Conservation (phyloP, 768 basidiomycete species). For the Collybiopsis confluens region DNA sequence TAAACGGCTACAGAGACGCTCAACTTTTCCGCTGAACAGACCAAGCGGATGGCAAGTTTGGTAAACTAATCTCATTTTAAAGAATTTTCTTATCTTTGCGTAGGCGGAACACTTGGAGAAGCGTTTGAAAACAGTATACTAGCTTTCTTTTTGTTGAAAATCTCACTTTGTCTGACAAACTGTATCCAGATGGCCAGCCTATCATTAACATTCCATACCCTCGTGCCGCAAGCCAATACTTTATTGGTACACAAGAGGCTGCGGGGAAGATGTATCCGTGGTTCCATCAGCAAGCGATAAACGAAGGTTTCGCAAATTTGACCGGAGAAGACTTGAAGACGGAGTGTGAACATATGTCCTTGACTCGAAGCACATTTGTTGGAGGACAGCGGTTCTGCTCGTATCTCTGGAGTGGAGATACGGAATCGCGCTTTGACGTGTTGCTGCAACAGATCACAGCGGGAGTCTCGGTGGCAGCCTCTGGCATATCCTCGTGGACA, state of each 20-base stretch:
- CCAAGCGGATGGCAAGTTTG: constrained; percentile 28
- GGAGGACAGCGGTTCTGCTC: constrained; percentile 34
- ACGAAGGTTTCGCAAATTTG: constrained; percentile 31
- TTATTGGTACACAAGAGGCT: constrained; percentile 31
- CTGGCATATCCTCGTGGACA: constrained; percentile 33
- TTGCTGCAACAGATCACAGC: constrained; percentile 30
- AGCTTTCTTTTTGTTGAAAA: background rate
- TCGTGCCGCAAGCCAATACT: constrained; percentile 31
- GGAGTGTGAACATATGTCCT: constrained; percentile 28
- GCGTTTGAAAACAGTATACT: constrained; percentile 28
- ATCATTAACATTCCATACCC: constrained; percentile 27
- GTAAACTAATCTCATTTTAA: background rate
- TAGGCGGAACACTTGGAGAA: constrained; percentile 31
- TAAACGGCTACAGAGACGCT: too few species aligned
- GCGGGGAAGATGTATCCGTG: constrained; percentile 34
- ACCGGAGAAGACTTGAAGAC: constrained; percentile 18
- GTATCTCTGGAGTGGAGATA: constrained; percentile 34
- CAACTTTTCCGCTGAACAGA: constrained; percentile 33
- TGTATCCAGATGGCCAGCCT: constrained; percentile 26
- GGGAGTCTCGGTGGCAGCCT: constrained; percentile 29
- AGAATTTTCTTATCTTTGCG: background rate
- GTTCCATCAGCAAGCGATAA: constrained; percentile 34
- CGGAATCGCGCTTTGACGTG: constrained; percentile 28
- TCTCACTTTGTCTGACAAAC: background rate
- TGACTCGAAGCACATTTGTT: constrained; percentile 31